These are phyloP conservation scores for Phaeosphaeriaceae sp. DNA, from an alignment of 2,329 filamentous ascomycete genomes.

Conservation along the genomic window DNA sequence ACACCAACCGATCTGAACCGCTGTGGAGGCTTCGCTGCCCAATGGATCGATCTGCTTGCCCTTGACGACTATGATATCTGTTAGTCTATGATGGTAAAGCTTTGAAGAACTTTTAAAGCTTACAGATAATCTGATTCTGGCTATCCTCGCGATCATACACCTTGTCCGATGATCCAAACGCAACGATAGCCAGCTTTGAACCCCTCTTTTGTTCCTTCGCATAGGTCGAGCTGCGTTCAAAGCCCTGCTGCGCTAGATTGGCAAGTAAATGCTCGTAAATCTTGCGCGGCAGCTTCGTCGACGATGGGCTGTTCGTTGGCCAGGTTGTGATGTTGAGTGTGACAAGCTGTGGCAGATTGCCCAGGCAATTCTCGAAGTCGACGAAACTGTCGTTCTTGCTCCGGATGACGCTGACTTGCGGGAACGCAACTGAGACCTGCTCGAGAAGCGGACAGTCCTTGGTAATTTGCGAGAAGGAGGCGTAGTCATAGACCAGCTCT, in stretches of 20 bases:
- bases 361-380: constrained; percentile 52
- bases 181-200: constrained; percentile 55
- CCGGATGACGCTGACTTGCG: constrained; percentile 53
- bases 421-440: constrained; percentile 58
- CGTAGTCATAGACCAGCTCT: constrained; percentile 54
- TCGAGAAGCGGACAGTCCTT: constrained; percentile 53
- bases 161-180: constrained; percentile 57
- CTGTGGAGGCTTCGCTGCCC: constrained; percentile 49
- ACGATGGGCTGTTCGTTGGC: constrained; percentile 54
- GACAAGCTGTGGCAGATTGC: constrained; percentile 50
- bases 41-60: constrained; percentile 53
- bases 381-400: constrained; percentile 53
- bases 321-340: constrained; percentile 60
- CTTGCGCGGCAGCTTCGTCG: constrained; percentile 50
- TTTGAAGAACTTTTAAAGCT: neutral
- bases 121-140: constrained; percentile 51
- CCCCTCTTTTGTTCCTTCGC: constrained; percentile 34
- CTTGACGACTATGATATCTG: constrained; percentile 44
- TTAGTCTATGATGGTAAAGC: neutral
- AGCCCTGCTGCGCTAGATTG: constrained; percentile 48
- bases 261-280: constrained; percentile 57
- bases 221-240: constrained; percentile 39
- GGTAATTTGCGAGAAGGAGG: constrained; percentile 57
- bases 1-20: constrained; percentile 56
- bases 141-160: constrained; percentile 58